A percentile compares a stretch with the other conserved stretches of the same genome.
Evolutionary conservation across 768 basidiomycete species (phyloP).

Genomic region (Pulveroboletus ravenelii): DNA sequence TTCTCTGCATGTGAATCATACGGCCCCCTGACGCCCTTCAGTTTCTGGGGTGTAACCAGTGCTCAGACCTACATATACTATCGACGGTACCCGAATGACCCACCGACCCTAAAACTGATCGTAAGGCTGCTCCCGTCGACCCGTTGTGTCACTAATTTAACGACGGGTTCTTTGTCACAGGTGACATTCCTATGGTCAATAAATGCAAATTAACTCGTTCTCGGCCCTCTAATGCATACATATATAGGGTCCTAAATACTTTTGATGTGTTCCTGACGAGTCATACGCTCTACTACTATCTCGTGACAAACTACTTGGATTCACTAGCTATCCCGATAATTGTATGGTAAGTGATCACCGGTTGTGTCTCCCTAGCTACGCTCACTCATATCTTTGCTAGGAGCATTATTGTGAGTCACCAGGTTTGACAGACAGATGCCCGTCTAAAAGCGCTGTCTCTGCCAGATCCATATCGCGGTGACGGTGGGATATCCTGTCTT

Average conservation of each 20-base stretch:
- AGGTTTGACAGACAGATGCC: not conserved
- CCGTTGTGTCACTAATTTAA: slow-evolving; percentile 29
- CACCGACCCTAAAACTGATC: slow-evolving; percentile 31
- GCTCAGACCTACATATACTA: slow-evolving; percentile 52
- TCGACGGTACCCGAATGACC: slow-evolving; percentile 33
- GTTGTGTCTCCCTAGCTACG: not conserved
- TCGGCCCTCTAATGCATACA: not conserved
- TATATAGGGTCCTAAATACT: slow-evolving; percentile 41
- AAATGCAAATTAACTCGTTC: not conserved
- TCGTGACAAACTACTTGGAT: slow-evolving; percentile 50
- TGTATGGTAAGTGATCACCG: slow-evolving; percentile 37
- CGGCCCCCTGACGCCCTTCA: slow-evolving; percentile 16
- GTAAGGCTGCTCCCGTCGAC: slow-evolving; percentile 23
- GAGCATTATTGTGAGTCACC: slow-evolving; percentile 48
- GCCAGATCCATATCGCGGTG: slow-evolving; percentile 47
- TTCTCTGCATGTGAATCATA: not conserved
- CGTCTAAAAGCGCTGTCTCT: not conserved
- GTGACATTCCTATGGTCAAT: slow-evolving; percentile 16
- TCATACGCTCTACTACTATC: slow-evolving; percentile 55
- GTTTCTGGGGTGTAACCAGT: slow-evolving; percentile 54
- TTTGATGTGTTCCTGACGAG: slow-evolving; percentile 48
- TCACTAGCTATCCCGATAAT: slow-evolving; percentile 38
- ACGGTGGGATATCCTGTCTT: slow-evolving; percentile 38
- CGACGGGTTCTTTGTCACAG: slow-evolving; percentile 30
- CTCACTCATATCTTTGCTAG: slow-evolving; percentile 24